phyloP scores from a whole-genome alignment of 108 stramenopile genomes.

The Skeletonema menzelii region DNA sequence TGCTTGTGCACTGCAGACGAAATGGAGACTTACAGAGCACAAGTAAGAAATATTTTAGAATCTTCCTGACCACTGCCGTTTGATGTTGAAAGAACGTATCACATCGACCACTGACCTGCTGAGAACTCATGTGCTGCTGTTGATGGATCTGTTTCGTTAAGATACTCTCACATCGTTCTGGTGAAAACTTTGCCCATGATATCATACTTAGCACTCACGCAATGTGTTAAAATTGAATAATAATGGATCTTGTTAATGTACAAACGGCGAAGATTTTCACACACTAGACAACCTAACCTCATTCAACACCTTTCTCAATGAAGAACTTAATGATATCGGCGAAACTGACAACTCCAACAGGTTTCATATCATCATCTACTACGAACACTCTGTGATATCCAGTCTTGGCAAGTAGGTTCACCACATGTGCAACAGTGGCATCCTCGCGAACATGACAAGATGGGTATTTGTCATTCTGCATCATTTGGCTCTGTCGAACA shows the following conservation, averaged over 20 bases:
- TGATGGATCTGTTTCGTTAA: too few relatives aligned
- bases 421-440: constrained; percentile 55
- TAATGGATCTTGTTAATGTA: neutral
- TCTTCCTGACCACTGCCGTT: constrained; percentile 44
- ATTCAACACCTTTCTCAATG: constrained; percentile 11
- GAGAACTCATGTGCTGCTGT: neutral
- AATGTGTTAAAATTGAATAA: neutral
- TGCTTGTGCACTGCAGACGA: constrained; percentile 73
- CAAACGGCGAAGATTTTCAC: neutral
- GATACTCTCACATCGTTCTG: too few relatives aligned
- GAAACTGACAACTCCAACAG: constrained; percentile 52
- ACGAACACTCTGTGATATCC: constrained; percentile 52
- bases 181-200: too few relatives aligned
- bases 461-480: constrained; percentile 45
- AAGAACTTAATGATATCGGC: constrained; percentile 44
- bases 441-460: constrained; percentile 50
- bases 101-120: constrained; percentile 33
- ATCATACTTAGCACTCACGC: too few relatives aligned
- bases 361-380: constrained; percentile 49
- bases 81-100: constrained; percentile 47
- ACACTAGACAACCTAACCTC: neutral
- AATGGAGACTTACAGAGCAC: constrained; percentile 63
- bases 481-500: constrained; percentile 47
- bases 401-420: constrained; percentile 52
- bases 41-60: constrained; percentile 53